A percentile compares a stretch with the other conserved stretches of the same genome.
These are phyloP conservation scores for Melampsora americana DNA, from an alignment of 1,284 basidiomycete species.

Conservation along the genomic window DNA sequence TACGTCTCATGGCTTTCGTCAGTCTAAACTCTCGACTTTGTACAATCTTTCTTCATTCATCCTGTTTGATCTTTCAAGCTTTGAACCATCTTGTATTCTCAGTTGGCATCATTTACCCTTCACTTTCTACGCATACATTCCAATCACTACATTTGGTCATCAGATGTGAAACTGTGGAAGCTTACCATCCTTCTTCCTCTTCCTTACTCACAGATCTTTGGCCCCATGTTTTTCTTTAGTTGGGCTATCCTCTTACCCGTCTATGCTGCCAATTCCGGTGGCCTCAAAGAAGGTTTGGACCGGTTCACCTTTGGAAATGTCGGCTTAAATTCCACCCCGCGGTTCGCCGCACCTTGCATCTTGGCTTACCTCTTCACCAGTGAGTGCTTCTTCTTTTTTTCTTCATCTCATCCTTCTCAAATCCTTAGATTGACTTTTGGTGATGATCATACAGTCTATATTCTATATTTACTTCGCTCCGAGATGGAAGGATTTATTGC, in stretches of 20 bases:
- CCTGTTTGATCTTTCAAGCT: neutral
- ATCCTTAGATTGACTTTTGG: neutral
- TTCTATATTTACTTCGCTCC: constrained; percentile 72
- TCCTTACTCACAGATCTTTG: constrained; percentile 59
- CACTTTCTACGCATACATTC: constrained; percentile 15
- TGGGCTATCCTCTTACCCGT: constrained; percentile 63
- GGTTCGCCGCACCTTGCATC: constrained; percentile 73
- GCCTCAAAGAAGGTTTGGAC: constrained; percentile 65
- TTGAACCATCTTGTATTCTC: constrained; percentile 35
- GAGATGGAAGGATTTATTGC: constrained; percentile 79
- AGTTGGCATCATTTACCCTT: constrained; percentile 59
- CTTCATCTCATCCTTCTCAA: neutral
- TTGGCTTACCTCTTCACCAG: constrained; percentile 71
- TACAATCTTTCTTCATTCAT: neutral
- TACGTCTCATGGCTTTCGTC: constrained; percentile 64
- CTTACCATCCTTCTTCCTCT: constrained; percentile 64
- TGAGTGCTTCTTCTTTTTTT: constrained; percentile 56
- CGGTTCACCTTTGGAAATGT: constrained; percentile 80
- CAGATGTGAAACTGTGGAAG: no score
- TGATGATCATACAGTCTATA: constrained; percentile 63
- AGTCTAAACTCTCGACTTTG: constrained; percentile 49
- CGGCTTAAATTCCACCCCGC: constrained; percentile 57
- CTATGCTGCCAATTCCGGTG: constrained; percentile 57
- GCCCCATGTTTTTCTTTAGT: constrained; percentile 47
- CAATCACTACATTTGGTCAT: neutral